phyloP scores from a whole-genome alignment of 2,329 filamentous ascomycete species.

The Coniochaeta hoffmannii region DNA sequence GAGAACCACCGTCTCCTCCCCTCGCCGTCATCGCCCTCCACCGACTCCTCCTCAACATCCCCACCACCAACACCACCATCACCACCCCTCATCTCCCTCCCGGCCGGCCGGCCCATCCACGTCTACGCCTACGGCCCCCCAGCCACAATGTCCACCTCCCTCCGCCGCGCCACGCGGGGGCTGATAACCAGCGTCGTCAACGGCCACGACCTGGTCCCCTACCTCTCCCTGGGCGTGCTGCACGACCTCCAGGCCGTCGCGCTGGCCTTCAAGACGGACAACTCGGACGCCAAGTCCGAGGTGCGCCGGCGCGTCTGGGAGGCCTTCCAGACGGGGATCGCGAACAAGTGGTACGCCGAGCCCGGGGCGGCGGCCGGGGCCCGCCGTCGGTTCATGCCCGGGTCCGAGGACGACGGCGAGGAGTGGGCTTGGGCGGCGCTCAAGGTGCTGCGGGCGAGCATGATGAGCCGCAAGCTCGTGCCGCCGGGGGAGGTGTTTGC shows the following conservation, averaged over 20 bases:
- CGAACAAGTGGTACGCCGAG: slow-evolving; percentile 50
- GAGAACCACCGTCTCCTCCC: slow-evolving; percentile 29
- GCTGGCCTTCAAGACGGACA: slow-evolving; percentile 65
- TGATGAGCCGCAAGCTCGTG: slow-evolving; percentile 62
- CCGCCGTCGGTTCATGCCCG: neutral
- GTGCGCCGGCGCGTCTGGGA: slow-evolving; percentile 61
- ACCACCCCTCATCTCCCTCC: slow-evolving; percentile 41
- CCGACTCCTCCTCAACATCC: neutral
- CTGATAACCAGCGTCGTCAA: slow-evolving; percentile 70
- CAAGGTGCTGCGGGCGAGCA: slow-evolving; percentile 56
- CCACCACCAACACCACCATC: too few relatives aligned
- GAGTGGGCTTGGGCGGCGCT: slow-evolving; percentile 64
- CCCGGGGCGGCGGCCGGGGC: slow-evolving; percentile 14
- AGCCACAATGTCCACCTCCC: slow-evolving; percentile 61
- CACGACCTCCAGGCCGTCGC: slow-evolving; percentile 70
- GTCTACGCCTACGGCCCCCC: slow-evolving; percentile 75
- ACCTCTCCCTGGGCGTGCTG: slow-evolving; percentile 63
- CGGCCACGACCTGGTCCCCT: slow-evolving; percentile 66
- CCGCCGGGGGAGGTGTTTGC: slow-evolving; percentile 72
- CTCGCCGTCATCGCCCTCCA: neutral
- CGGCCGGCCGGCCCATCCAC: slow-evolving; percentile 63
- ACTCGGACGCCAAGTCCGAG: slow-evolving; percentile 58
- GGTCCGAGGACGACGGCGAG: slow-evolving; percentile 43
- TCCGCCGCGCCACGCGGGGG: slow-evolving; percentile 63
- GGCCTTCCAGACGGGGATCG: slow-evolving; percentile 53